Conservation (phyloP, 2,329 filamentous ascomycete species). For the Fusarium illudens region DNA sequence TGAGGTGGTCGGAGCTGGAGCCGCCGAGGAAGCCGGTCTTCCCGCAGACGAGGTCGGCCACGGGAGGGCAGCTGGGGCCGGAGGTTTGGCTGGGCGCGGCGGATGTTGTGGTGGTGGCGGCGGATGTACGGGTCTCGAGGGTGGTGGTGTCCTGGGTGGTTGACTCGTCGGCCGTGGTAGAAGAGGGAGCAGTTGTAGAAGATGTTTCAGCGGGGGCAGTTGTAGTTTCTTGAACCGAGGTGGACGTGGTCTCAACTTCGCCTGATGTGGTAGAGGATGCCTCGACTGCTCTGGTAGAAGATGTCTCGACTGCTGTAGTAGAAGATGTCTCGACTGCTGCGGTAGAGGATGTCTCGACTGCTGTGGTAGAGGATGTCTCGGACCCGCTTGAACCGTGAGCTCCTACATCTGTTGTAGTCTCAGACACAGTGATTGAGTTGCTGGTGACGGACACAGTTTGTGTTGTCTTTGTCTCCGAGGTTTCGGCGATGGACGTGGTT, state of each 20-base stretch:
- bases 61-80: constrained; percentile 4
- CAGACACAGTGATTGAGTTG: not conserved
- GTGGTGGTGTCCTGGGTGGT: constrained; percentile 17
- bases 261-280: too few species aligned
- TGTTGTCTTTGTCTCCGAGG: not conserved
- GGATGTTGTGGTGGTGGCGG: constrained; percentile 2
- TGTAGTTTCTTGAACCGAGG: not conserved
- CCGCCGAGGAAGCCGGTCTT: constrained; percentile 4
- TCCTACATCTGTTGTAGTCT: constrained; percentile 8
- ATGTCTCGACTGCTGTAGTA: too few species aligned
- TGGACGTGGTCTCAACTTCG: not conserved
- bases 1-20: not conserved
- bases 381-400: not conserved
- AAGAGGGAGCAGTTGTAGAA: not conserved
- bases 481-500: not conserved
- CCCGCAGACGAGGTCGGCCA: constrained; percentile 12
- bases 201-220: not conserved
- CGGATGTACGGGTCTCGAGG: not conserved
- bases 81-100: constrained; percentile 12
- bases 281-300: too few species aligned
- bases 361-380: constrained; percentile 3
- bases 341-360: not conserved
- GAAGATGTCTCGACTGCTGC: not conserved
- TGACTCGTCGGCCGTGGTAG: constrained; percentile 9
- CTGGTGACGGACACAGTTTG: not conserved